Evolutionary conservation across 495 filamentous ascomycete species (phyloP).

Genomic region (Parathielavia appendiculata): DNA sequence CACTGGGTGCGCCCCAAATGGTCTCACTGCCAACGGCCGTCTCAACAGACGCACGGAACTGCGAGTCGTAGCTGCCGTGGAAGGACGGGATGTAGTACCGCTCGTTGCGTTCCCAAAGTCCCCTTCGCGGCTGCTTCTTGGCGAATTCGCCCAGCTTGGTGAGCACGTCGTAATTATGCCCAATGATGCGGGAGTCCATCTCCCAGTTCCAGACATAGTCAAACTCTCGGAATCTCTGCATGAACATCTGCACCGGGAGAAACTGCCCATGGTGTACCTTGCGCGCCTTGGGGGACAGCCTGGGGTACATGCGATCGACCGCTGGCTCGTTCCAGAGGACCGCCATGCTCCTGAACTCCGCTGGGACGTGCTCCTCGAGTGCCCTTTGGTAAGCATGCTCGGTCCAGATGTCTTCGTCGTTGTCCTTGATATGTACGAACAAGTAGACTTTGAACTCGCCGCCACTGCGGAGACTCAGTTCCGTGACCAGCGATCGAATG

Average conservation of each 20-base stretch:
- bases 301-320: conserved; percentile 55
- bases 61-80: conserved; percentile 54
- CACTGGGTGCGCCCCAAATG: conserved; percentile 59
- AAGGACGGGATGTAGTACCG: conserved; percentile 63
- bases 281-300: conserved; percentile 36
- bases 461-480: conserved; percentile 65
- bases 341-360: conserved; percentile 61
- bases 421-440: conserved; percentile 66
- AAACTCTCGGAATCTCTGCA: conserved; percentile 62
- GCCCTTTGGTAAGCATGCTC: conserved; percentile 48
- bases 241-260: conserved; percentile 60
- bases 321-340: conserved; percentile 61
- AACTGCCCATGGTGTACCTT: conserved; percentile 49
- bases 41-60: conserved; percentile 51
- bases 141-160: conserved; percentile 56
- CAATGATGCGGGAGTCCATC: conserved; percentile 64
- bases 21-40: conserved; percentile 39
- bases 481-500: conserved; percentile 68
- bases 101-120: conserved; percentile 69
- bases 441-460: conserved; percentile 74
- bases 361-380: conserved; percentile 52
- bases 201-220: conserved; percentile 76
- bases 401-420: conserved; percentile 50
- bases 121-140: conserved; percentile 57
- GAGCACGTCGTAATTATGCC: conserved; percentile 66